Conservation (phyloP, 1,139 yeast genomes). For the Kurtzmaniella quercitrusa region DNA sequence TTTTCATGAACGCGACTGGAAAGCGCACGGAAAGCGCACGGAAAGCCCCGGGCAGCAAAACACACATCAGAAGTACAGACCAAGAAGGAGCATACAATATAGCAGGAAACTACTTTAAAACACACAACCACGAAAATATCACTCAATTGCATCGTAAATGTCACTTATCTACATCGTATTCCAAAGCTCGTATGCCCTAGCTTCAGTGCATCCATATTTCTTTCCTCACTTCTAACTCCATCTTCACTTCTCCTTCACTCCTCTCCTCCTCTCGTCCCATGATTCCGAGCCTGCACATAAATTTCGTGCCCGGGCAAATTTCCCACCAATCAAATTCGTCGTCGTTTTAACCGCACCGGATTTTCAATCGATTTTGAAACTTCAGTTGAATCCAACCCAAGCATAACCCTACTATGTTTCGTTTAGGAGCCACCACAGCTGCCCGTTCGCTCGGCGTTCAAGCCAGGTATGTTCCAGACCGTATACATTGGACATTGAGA, state of each 20-base stretch:
- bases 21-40: too few species aligned
- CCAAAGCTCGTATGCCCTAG: too few species aligned
- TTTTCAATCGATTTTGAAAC: neutral
- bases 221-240: too few species aligned
- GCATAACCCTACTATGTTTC: conserved; percentile 46
- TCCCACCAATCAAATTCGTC: conserved; percentile 6
- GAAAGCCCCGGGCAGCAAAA: too few species aligned
- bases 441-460: conserved; percentile 53
- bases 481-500: neutral
- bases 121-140: too few species aligned
- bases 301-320: conserved; percentile 4
- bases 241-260: neutral
- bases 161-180: too few species aligned
- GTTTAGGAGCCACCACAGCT: conserved; percentile 59
- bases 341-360: conserved; percentile 4
- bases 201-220: too few species aligned
- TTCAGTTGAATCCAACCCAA: neutral
- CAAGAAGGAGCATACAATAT: too few species aligned
- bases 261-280: neutral
- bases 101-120: too few species aligned
- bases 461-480: conserved; percentile 44
- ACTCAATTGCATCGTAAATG: too few species aligned
- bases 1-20: too few species aligned
- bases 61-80: too few species aligned
- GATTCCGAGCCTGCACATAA: conserved; percentile 3